phyloP scores from a whole-genome alignment of 345 rosid genomes.

The Gossypium longicalyx region DNA sequence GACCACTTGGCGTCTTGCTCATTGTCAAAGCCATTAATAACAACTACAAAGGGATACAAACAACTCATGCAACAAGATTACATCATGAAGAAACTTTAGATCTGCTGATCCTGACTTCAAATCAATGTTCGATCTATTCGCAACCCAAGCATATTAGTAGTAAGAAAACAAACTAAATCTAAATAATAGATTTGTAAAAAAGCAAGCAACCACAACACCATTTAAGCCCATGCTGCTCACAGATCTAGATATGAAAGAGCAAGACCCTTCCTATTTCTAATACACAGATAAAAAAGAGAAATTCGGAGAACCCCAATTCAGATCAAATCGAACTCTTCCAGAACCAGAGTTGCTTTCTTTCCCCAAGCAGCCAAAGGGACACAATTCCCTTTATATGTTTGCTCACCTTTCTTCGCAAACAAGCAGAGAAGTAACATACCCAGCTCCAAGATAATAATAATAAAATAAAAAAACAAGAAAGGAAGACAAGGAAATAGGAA shows the following conservation, averaged over 20 bases:
- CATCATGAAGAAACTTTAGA: background rate
- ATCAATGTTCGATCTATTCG: background rate
- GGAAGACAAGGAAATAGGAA: background rate
- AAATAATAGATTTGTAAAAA: background rate
- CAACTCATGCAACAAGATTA: background rate
- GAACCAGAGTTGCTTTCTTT: background rate
- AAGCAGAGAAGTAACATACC: constrained; percentile 13
- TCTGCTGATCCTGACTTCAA: background rate
- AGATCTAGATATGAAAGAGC: constrained; percentile 11
- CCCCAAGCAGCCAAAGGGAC: background rate
- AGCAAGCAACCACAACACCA: background rate
- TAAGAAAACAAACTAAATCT: background rate
- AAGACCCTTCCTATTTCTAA: background rate
- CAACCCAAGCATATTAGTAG: background rate
- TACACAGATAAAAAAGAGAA: background rate
- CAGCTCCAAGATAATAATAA: constrained; percentile 6
- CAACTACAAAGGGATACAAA: background rate
- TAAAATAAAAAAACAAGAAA: background rate
- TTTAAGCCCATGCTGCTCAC: background rate
- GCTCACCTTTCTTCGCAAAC: background rate
- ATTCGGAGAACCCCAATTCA: background rate
- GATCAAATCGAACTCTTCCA: background rate
- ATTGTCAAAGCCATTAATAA: background rate
- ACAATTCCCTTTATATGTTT: background rate
- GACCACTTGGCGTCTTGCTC: background rate